phyloP scores from a whole-genome alignment of 805 yeast species.

The Kluyveromyces dobzhanskii region DNA sequence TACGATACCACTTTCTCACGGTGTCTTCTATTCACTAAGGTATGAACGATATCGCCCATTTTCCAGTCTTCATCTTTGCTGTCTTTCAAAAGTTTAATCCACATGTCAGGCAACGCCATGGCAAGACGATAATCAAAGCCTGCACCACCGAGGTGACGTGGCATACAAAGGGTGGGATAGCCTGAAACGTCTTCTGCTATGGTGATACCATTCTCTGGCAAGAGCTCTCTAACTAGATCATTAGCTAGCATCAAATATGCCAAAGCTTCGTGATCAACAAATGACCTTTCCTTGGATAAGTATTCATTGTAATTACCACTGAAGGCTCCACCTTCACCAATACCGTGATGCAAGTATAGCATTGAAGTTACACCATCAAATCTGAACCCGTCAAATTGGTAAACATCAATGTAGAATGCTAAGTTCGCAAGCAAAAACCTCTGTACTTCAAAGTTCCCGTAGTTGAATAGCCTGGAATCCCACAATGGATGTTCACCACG shows the following conservation, averaged over 20 bases:
- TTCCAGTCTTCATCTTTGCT: slow-evolving; percentile 86
- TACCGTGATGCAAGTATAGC: slow-evolving; percentile 89
- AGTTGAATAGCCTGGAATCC: slow-evolving; percentile 94
- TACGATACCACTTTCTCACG: slow-evolving; percentile 85
- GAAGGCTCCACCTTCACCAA: slow-evolving; percentile 73
- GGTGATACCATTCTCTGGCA: slow-evolving; percentile 50
- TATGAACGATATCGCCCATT: slow-evolving; percentile 66
- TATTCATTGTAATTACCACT: slow-evolving; percentile 92
- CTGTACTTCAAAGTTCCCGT: slow-evolving; percentile 84
- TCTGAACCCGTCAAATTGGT: slow-evolving; percentile 87
- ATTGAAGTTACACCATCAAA: slow-evolving; percentile 95
- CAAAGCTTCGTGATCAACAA: slow-evolving; percentile 83
- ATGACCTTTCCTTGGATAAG: slow-evolving; percentile 52
- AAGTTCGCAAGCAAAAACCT: slow-evolving; percentile 79
- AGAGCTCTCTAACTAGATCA: slow-evolving; percentile 51
- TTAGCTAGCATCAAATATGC: slow-evolving; percentile 89
- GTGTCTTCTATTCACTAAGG: slow-evolving; percentile 81
- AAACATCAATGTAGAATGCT: slow-evolving; percentile 75
- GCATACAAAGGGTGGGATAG: slow-evolving; percentile 87
- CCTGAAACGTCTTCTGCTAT: slow-evolving; percentile 98
- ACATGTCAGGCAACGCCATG: slow-evolving; percentile 98
- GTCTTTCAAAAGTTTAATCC: slow-evolving; percentile 91
- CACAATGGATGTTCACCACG: slow-evolving; percentile 86
- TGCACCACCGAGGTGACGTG: slow-evolving; percentile 70
- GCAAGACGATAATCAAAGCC: slow-evolving; percentile 92